phyloP scores from a whole-genome alignment of 2,329 filamentous ascomycete species.

The Bipolaris victoriae region DNA sequence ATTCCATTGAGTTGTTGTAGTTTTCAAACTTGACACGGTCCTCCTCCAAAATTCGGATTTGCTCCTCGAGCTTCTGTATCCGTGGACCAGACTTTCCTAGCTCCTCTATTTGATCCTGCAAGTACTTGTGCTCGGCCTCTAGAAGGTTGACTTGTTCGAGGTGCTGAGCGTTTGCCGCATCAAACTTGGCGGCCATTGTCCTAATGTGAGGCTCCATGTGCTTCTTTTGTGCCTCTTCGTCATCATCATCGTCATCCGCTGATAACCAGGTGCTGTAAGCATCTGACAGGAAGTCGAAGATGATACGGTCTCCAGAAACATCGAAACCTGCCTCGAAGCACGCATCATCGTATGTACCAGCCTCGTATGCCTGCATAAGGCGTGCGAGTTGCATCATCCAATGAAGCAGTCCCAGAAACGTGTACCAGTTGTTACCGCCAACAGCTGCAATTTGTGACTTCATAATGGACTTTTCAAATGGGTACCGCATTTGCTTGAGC shows the following conservation, averaged over 20 bases:
- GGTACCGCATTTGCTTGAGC: conserved; percentile 91
- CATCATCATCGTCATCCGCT: conserved; percentile 76
- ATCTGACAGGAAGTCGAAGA: conserved; percentile 87
- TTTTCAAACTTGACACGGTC: conserved; percentile 95
- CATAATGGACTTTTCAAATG: conserved; percentile 92
- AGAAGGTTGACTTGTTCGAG: conserved; percentile 81
- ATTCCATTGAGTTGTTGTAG: conserved; percentile 84
- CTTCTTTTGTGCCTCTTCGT: conserved; percentile 72
- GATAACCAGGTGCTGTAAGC: conserved; percentile 94
- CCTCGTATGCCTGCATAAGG: conserved; percentile 85
- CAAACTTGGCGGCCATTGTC: conserved; percentile 86
- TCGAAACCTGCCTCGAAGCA: conserved; percentile 88
- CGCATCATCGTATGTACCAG: conserved; percentile 84
- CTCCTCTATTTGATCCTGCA: conserved; percentile 86
- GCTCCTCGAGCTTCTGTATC: conserved; percentile 81
- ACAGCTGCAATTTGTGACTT: conserved; percentile 96
- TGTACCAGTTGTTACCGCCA: conserved; percentile 95
- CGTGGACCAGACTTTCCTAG: conserved; percentile 86
- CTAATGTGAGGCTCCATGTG: conserved; percentile 83
- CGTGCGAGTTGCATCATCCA: conserved; percentile 99
- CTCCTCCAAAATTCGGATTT: conserved; percentile 92
- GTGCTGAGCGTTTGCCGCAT: conserved; percentile 82
- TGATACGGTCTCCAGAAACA: conserved; percentile 86
- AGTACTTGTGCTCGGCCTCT: conserved; percentile 80
- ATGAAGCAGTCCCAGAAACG: conserved; percentile 89